phyloP scores from a whole-genome alignment of 1,139 yeast genomes.

The Suhomyces yuchorum region DNA sequence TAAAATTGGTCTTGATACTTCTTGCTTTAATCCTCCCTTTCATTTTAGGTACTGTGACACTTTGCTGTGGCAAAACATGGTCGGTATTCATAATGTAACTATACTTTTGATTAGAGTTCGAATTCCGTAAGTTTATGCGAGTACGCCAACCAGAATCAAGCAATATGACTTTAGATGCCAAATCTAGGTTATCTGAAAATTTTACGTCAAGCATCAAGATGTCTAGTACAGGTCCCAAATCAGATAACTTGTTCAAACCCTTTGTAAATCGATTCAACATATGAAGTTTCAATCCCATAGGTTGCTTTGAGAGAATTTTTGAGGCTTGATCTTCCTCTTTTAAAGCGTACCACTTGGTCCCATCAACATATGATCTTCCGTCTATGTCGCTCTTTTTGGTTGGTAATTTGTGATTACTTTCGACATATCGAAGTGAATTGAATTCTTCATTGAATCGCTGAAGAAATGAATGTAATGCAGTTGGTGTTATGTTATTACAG shows the following conservation, averaged over 20 bases:
- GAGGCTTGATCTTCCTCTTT: slow-evolving; percentile 11
- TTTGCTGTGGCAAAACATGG: background rate
- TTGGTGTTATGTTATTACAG: slow-evolving; percentile 28
- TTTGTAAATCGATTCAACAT: slow-evolving; percentile 14
- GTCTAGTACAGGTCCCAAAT: slow-evolving; percentile 20
- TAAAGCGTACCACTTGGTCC: slow-evolving; percentile 29
- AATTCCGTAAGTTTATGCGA: slow-evolving; percentile 10
- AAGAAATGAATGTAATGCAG: slow-evolving; percentile 23
- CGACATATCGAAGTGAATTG: slow-evolving; percentile 29
- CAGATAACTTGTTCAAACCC: background rate
- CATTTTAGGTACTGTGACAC: background rate
- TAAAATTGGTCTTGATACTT: slow-evolving; percentile 16
- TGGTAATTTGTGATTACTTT: slow-evolving; percentile 22
- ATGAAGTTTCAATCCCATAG: slow-evolving; percentile 32
- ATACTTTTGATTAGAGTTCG: slow-evolving; percentile 1
- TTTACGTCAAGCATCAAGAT: slow-evolving; percentile 22
- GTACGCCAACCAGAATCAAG: slow-evolving; percentile 15
- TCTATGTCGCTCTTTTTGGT: slow-evolving; percentile 8
- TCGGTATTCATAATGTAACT: slow-evolving; percentile 13
- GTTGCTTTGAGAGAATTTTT: slow-evolving; percentile 22
- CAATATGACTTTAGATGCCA: slow-evolving; percentile 2
- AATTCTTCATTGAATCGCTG: slow-evolving; percentile 14
- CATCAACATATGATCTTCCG: slow-evolving; percentile 17
- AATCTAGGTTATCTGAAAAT: slow-evolving; percentile 1
- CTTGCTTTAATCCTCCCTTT: slow-evolving; percentile 1